Percentiles rank a stretch among this genome's conserved stretches.
Conservation (phyloP, 345 rosid genomes). For the Eucalyptus paniculata region DNA sequence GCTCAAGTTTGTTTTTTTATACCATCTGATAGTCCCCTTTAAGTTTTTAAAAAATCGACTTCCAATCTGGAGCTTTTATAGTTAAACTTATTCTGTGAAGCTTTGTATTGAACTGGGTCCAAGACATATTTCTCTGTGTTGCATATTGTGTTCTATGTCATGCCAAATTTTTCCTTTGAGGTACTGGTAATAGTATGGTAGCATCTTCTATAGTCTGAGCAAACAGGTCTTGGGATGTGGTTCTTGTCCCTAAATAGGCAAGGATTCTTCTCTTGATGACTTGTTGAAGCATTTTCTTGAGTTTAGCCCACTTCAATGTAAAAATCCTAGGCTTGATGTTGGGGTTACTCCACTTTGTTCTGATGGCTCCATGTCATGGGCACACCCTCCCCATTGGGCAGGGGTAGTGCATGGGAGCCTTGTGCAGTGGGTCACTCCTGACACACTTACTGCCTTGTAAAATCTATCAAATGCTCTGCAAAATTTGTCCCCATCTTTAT, state of each 20-base stretch:
- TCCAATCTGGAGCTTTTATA: neutral
- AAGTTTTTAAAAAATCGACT: neutral
- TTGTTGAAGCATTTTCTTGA: neutral
- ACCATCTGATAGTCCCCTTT: neutral
- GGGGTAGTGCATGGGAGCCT: neutral
- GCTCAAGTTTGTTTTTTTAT: neutral
- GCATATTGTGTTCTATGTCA: neutral
- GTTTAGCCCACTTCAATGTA: neutral
- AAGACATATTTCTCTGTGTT: neutral
- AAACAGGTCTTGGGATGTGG: neutral
- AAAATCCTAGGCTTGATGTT: neutral
- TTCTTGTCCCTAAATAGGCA: neutral
- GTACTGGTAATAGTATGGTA: neutral
- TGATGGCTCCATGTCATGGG: neutral
- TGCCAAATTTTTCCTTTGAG: neutral
- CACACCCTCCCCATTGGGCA: neutral
- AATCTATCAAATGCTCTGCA: neutral
- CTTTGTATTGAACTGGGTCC: neutral
- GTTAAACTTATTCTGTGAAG: neutral
- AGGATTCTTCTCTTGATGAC: neutral
- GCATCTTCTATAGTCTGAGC: neutral
- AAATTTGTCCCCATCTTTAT: neutral
- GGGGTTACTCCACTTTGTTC: neutral
- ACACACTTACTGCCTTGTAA: neutral
- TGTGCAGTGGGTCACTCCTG: neutral